A percentile compares a stretch with the other conserved stretches of the same genome.
Evolutionary conservation across 2,329 filamentous ascomycete genomes (phyloP).

Genomic region (Colletotrichum incanum): DNA sequence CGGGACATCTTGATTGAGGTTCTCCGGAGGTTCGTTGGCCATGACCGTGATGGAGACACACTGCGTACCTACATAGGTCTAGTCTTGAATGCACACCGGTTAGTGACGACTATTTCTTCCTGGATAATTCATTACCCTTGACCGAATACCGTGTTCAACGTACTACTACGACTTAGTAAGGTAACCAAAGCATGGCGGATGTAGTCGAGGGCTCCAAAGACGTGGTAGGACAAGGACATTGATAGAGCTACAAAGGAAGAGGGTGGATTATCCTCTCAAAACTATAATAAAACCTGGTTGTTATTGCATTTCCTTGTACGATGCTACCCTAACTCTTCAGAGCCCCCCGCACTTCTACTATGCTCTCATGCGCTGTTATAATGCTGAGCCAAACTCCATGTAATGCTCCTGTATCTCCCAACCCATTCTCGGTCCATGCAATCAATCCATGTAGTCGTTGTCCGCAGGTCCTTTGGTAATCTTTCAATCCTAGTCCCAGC

Average conservation of each 20-base stretch:
- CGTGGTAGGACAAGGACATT: no score
- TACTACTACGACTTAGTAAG: neutral
- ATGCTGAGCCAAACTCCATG: constrained; percentile 20
- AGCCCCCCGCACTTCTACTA: neutral
- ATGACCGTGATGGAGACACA: neutral
- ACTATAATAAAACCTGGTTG: no score
- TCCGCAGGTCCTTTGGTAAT: neutral
- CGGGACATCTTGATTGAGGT: neutral
- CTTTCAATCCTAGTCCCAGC: constrained; percentile 37
- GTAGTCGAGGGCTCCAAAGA: neutral
- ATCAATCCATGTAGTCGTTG: neutral
- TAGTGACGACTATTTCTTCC: neutral
- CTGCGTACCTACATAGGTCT: neutral
- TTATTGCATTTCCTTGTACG: neutral
- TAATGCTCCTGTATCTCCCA: constrained; percentile 16
- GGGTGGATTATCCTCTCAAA: neutral
- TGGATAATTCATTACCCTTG: neutral
- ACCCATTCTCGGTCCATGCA: neutral
- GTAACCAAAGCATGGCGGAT: neutral
- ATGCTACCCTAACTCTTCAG: neutral
- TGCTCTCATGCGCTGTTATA: constrained; percentile 5
- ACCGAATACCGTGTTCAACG: neutral
- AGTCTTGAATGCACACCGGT: neutral
- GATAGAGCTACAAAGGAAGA: neutral
- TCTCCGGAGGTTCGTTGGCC: neutral